A percentile compares a stretch with the other conserved stretches of the same genome.
Conservation (phyloP, 2,329 filamentous ascomycete species). For the Scorias spongiosa region DNA sequence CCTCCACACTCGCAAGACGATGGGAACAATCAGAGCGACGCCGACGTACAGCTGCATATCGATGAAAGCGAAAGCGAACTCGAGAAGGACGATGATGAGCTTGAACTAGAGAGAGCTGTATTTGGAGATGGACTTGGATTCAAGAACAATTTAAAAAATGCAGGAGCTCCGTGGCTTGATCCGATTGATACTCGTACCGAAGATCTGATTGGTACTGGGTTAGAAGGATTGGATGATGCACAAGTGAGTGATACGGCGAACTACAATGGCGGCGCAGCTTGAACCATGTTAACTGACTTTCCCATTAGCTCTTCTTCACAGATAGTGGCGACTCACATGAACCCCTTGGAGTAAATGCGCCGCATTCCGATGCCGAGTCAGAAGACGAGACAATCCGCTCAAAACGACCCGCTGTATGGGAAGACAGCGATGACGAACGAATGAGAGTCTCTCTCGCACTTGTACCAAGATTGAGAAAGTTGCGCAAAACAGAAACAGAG, state of each 20-base stretch:
- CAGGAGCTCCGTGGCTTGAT: conserved; percentile 20
- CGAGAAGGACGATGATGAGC: conserved; percentile 17
- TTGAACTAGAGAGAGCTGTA: conserved; percentile 54
- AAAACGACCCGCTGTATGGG: conserved; percentile 53
- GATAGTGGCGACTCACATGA: conserved; percentile 45
- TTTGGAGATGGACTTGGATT: conserved; percentile 82
- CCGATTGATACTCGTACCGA: too few species aligned
- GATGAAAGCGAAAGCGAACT: conserved; percentile 3
- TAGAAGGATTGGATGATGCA: conserved; percentile 59
- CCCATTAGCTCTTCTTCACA: conserved; percentile 56
- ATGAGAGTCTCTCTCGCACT: conserved; percentile 68
- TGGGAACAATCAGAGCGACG: conserved; percentile 13
- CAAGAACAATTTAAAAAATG: conserved; percentile 52
- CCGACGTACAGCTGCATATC: conserved; percentile 15
- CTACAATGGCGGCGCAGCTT: background rate
- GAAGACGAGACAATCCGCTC: conserved; percentile 23
- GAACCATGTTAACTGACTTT: background rate
- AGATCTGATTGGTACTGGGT: conserved; percentile 5
- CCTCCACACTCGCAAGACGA: background rate
- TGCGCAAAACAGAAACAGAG: conserved; percentile 66
- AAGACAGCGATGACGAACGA: conserved; percentile 90
- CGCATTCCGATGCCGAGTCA: conserved; percentile 25
- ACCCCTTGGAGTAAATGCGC: conserved; percentile 23
- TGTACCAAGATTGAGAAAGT: conserved; percentile 62
- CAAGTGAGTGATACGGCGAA: conserved; percentile 35